Evolutionary conservation across 1,284 basidiomycete genomes (phyloP), one percentile per base, ranked within the genome.

Genomic region (Melampsora americana): DNA sequence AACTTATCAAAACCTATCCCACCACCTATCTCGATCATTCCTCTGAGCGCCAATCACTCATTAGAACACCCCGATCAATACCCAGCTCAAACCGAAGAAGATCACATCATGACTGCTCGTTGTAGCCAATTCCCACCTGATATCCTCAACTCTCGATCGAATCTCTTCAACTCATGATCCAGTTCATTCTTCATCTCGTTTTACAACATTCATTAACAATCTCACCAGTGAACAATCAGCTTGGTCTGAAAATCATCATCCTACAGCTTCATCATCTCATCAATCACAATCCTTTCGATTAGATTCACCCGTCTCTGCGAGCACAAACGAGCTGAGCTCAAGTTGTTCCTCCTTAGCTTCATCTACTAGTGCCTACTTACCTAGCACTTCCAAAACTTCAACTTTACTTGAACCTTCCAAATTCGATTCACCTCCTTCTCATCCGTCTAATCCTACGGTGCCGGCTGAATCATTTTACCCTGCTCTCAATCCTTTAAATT

Each of bases 271-370:
- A 50, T 61, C 26, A 12, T 48, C 61, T 53, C 62, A 12, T 44
- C 28, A 18, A 53, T 11, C 46, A 35, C 39, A 32, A 30, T 11
- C 44, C 35, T 72, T 65, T 64, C 35, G 46, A 18, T 50, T 18
- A 28, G 23, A 39, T 18, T 28, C 46, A n/a, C 48, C 56, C 11
- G 50, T 56, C 30, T 64, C 64, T 23, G 61, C 70, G 9, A 42
- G 23, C 39, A 65, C 70, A 39, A 65, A 39, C 39, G 64, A 59
- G 9, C 64, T 59, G 9, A 23, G 46, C 23, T 73, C 71, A 5
- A 66, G 71, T 56, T 73, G 62, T 35, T 73, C 71, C n/a, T 66
- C 60, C 39, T 35, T 66, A 4, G 62, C 71, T n/a, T 73, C 71
- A 4, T 59, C 48, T 44, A 46, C 50, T 16, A 64, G 48, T 26